Conservation (phyloP, 2,329 filamentous ascomycete genomes). For the Emergomyces orientalis region DNA sequence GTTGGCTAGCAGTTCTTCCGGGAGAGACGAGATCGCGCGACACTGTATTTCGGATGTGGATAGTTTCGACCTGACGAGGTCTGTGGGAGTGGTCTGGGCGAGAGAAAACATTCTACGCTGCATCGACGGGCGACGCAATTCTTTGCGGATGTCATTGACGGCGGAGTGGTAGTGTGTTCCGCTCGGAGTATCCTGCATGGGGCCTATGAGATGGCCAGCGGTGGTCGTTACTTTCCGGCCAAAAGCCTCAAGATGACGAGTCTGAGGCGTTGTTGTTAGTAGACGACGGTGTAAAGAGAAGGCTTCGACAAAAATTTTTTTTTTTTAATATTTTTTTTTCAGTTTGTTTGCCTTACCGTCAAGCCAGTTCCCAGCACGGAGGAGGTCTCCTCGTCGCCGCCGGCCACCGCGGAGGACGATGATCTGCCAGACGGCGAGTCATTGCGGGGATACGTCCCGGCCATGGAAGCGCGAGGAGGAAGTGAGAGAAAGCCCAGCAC, state of each 20-base stretch:
- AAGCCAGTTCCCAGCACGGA: conserved; percentile 40
- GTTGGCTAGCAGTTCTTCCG: conserved; percentile 81
- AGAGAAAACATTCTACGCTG: conserved; percentile 89
- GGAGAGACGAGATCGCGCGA: conserved; percentile 75
- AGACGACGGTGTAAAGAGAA: conserved; percentile 9
- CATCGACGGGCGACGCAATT: conserved; percentile 71
- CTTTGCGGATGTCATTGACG: conserved; percentile 80
- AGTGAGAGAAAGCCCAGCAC: background rate
- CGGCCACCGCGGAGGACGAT: conserved; percentile 26
- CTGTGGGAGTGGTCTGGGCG: conserved; percentile 82
- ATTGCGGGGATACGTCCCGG: conserved; percentile 36
- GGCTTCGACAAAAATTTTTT: background rate
- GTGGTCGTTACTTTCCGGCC: conserved; percentile 91
- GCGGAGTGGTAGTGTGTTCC: conserved; percentile 71
- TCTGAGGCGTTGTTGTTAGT: conserved; percentile 41
- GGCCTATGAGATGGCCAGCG: conserved; percentile 77
- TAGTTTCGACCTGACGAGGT: conserved; percentile 83
- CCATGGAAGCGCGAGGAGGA: conserved; percentile 25
- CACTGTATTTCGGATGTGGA: conserved; percentile 90
- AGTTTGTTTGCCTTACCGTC: conserved; percentile 30
- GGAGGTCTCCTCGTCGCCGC: conserved; percentile 33
- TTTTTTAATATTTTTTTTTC: background rate
- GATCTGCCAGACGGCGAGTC: conserved; percentile 37
- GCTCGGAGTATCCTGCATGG: conserved; percentile 43
- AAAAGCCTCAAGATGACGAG: conserved; percentile 83